These are phyloP conservation scores for Bidens hawaiensis DNA, from an alignment of 140 eudicot genomes.

Conservation along the genomic window DNA sequence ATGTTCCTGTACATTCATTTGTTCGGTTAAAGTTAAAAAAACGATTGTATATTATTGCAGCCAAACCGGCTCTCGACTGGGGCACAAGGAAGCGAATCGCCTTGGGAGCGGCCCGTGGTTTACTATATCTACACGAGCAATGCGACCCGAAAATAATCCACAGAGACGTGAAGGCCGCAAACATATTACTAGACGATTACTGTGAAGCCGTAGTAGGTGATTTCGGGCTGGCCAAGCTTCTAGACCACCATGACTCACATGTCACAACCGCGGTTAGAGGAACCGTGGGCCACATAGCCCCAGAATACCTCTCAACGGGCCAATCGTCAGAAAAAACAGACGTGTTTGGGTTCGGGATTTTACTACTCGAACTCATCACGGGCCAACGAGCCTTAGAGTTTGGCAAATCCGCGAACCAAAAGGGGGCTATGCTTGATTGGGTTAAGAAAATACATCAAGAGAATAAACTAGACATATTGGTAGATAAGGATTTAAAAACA, in stretches of 20 bases:
- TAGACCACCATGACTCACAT: slow-evolving; percentile 73
- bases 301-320: slow-evolving; percentile 79
- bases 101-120: slow-evolving; percentile 82
- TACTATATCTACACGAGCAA: slow-evolving; percentile 71
- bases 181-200: slow-evolving; percentile 69
- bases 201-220: slow-evolving; percentile 84
- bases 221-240: slow-evolving; percentile 80
- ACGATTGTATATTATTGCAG: slow-evolving; percentile 36
- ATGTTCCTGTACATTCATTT: too few species aligned
- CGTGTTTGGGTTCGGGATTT: slow-evolving; percentile 78
- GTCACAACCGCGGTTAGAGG: slow-evolving; percentile 83
- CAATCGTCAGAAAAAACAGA: slow-evolving; percentile 83
- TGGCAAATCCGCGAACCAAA: slow-evolving; percentile 66
- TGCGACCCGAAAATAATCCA: slow-evolving; percentile 85
- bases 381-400: slow-evolving; percentile 66
- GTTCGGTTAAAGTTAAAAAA: too few species aligned
- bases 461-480: slow-evolving; percentile 64
- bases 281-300: slow-evolving; percentile 87
- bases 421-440: slow-evolving; percentile 85
- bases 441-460: slow-evolving; percentile 77
- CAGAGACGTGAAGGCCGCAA: slow-evolving; percentile 81
- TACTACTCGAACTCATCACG: slow-evolving; percentile 67
- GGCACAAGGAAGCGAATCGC: slow-evolving; percentile 72
- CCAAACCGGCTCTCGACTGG: slow-evolving; percentile 83
- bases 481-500: slow-evolving; percentile 63